Base-by-base conservation (phyloP, 2,329 filamentous ascomycete genomes). In the Aspergillus nomiae region DNA sequence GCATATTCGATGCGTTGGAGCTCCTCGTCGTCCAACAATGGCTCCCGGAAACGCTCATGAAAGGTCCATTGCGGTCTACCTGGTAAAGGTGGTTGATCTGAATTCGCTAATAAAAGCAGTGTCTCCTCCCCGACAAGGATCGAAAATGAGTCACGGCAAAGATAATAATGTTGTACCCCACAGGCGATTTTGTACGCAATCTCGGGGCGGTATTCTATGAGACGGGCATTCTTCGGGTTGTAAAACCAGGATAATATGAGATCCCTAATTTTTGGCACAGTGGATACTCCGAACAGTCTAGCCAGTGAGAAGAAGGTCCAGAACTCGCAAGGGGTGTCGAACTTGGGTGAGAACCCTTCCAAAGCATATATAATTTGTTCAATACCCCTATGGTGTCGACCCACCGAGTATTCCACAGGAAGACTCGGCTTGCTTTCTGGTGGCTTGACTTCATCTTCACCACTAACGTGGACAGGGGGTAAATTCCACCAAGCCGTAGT, bases 301-400 rank as follows among this genome's bases (percentile, higher is more conserved):
- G 87, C 85, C 10, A 91, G 74, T 3, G 84, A 85, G 38, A 87
- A 85, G n/a, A 90, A 81, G 0, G 89, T 91, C 83, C 87, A 91
- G 43, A 90, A 77, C 16, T 89, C 87, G 12, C 84, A 81, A 0
- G 89, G 89, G 0, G 89, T 90, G 73, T 91, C 85, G 16, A 92
- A 73, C 1, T 81, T 77, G 0, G 87, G 80, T 34, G 82, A 77
- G 3, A 83, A 78, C 2, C 84, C 84, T 65, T 86, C 81, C 46
- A 91, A 83, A 26, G 74, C 80, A 68, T 86, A 81, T 4, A 92
- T 78, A 0, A 92, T 77, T 1, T 88, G 83, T 53, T 90, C 81
- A 38, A 95, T 86, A 24, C 84, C 85, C 32, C 84, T 85, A 14
- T 86, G 80, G 70, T 92, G 89, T 3, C 89, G 85, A 9, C 87